Percentiles rank a stretch among this genome's conserved stretches.
These are phyloP conservation scores for Priceomyces castillae DNA, from an alignment of 805 yeast species.

Conservation along the genomic window DNA sequence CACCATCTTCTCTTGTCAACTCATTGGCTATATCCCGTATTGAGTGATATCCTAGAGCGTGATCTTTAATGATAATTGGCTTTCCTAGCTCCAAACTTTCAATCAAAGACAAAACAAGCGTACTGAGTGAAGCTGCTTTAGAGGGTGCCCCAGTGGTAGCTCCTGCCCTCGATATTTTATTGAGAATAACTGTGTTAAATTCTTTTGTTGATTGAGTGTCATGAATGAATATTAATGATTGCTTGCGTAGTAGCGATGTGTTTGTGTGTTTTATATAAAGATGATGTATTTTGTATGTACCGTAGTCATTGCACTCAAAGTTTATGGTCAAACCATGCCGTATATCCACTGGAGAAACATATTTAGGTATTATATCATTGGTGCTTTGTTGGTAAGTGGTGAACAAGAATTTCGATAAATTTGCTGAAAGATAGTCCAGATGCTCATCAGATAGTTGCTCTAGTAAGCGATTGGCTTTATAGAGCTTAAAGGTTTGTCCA, in stretches of 20 bases:
- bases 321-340: slow-evolving; percentile 9
- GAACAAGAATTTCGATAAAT: slow-evolving; percentile 13
- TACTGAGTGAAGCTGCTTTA: slow-evolving; percentile 1
- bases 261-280: slow-evolving; percentile 5
- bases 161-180: slow-evolving; percentile 6
- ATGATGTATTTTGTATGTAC: slow-evolving; percentile 5
- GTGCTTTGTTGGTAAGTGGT: slow-evolving; percentile 4
- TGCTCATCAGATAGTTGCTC: slow-evolving; percentile 7
- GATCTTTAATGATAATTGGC: slow-evolving; percentile 11
- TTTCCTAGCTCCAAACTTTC: slow-evolving; percentile 7
- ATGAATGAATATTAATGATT: slow-evolving; percentile 11
- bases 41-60: slow-evolving; percentile 6
- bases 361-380: slow-evolving; percentile 8
- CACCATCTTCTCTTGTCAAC: slow-evolving; percentile 3
- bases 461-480: slow-evolving; percentile 13
- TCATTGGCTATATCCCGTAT: slow-evolving; percentile 8
- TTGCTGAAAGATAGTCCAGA: slow-evolving; percentile 7
- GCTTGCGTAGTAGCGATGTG: slow-evolving; percentile 9
- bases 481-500: slow-evolving; percentile 18
- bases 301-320: slow-evolving; percentile 5
- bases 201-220: slow-evolving; percentile 2
- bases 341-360: slow-evolving; percentile 11
- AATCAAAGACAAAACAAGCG: slow-evolving; percentile 1
- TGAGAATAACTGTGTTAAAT: slow-evolving; percentile 11
- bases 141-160: slow-evolving; percentile 1